Evolutionary conservation across 2,329 filamentous ascomycete species (phyloP), one percentile per base, ranked within the genome.

Genomic region (Fusarium udum): DNA sequence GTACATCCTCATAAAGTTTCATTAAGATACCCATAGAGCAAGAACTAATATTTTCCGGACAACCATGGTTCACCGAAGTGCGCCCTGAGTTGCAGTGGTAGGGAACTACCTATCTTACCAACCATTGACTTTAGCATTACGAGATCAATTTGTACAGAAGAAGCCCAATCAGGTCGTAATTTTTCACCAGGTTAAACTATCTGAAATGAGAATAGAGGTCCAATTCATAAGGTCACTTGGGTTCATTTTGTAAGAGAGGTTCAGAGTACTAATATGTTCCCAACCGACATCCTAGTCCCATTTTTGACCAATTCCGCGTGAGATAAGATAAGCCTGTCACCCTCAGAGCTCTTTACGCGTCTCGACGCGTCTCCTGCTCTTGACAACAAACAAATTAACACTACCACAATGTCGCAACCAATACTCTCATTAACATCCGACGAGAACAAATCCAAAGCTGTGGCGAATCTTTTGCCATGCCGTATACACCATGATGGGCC

Each of bases 401-500:
- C 40, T 34, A 65, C 37, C 58, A 77, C 13, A 34, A 86, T 86
- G 85, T 77, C 82, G 12, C 82, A 83, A 64, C 80, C 83, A 42
- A 86, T 87, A 22, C 80, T 88, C 32, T 77, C 78, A 7, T 78
- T 88, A 36, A 78, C 80, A n/a, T 69, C 77, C 10, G 63, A 73
- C 31, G 61, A 75, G 6, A 60, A 66, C 11, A 64, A 65, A 6
- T 48, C 64, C 26, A 85, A 86, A 67, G 85, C 85, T 61, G 89
- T 86, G 1, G 89, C 92, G 8, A 92, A 97, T 78, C 84, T 97
- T 26, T 86, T 98, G 20, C 95, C 95, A 7, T 96, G 93, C 77
- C 89, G 90, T 61, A 90, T 98, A 78, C 88, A 95, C 77, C 92
- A 97, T 81, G 90, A 93, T 75, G 95, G 95, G 3, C 86, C 90